Conservation (phyloP, 1,139 yeast species). For the Pneumocystis canis region DNA sequence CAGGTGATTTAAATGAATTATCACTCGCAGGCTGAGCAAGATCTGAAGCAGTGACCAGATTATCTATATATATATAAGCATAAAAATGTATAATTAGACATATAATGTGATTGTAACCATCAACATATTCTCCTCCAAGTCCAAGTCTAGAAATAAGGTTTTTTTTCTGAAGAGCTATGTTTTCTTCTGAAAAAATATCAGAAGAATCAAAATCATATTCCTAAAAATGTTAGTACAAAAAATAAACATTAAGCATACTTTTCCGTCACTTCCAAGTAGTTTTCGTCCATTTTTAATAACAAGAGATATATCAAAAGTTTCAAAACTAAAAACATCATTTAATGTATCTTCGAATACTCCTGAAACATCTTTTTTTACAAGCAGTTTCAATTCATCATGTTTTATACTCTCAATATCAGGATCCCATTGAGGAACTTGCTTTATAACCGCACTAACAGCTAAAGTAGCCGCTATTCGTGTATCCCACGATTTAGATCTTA, state of each 20-base stretch:
- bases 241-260: conserved; percentile 10
- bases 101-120: conserved; percentile 17
- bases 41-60: conserved; percentile 2
- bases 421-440: conserved; percentile 68
- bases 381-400: conserved; percentile 1
- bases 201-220: conserved; percentile 30
- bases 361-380: neutral
- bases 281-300: conserved; percentile 56
- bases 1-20: conserved; percentile 5
- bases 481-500: conserved; percentile 81
- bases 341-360: neutral
- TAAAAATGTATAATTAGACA: neutral
- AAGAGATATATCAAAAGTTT: conserved; percentile 47
- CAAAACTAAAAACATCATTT: conserved; percentile 40
- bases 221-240: neutral
- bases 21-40: conserved; percentile 11
- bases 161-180: conserved; percentile 28
- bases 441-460: conserved; percentile 87
- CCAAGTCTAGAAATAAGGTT: conserved; percentile 30
- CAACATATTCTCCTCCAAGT: conserved; percentile 31
- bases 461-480: conserved; percentile 89
- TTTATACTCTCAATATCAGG: conserved; percentile 39
- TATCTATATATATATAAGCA: conserved; percentile 2
- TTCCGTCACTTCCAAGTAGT: conserved; percentile 55
- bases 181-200: conserved; percentile 28